These are phyloP conservation scores for Trichoderma atrobrunneum DNA, from an alignment of 2,329 filamentous ascomycete genomes.

Conservation along the genomic window DNA sequence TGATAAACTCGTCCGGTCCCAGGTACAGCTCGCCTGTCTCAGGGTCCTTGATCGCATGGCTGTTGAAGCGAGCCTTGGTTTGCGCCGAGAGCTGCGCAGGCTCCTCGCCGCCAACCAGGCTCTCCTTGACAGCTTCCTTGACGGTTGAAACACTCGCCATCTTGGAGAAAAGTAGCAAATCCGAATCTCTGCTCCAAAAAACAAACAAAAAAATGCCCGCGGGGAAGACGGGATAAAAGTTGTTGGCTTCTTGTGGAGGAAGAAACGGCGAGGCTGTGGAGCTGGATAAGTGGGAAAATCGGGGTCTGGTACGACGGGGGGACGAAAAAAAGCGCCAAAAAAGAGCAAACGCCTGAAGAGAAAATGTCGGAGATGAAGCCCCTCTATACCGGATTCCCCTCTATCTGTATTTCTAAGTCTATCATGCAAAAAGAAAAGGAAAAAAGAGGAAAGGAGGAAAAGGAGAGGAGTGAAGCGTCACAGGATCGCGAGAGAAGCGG, in stretches of 20 bases:
- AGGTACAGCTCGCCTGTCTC: conserved; percentile 75
- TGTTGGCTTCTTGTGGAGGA: conserved; percentile 17
- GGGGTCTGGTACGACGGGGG: conserved; percentile 4
- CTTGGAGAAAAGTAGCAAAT: conserved; percentile 2
- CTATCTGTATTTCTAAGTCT: conserved; percentile 19
- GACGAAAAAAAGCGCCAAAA: conserved; percentile 8
- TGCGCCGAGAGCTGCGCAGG: conserved; percentile 66
- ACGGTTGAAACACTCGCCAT: conserved; percentile 48
- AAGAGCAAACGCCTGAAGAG: conserved; percentile 9
- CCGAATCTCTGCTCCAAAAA: neutral
- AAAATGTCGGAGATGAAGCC: conserved; percentile 18
- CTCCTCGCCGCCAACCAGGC: conserved; percentile 63
- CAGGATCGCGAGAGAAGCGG: neutral
- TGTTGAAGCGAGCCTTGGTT: conserved; percentile 71
- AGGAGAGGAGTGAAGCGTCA: neutral
- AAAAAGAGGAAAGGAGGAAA: neutral
- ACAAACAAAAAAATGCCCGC: neutral
- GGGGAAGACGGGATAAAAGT: conserved; percentile 5
- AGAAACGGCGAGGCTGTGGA: conserved; percentile 16
- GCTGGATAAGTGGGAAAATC: conserved; percentile 13
- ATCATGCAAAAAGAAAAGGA: conserved; percentile 17
- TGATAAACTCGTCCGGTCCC: conserved; percentile 81
- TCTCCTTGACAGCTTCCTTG: conserved; percentile 75
- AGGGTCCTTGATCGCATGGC: conserved; percentile 72
- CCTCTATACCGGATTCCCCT: conserved; percentile 7